Percentiles rank a stretch among this genome's conserved stretches.
Conservation (phyloP, 228 moss, liverwort and hornwort genomes). For the Sphagnum magellanicum region DNA sequence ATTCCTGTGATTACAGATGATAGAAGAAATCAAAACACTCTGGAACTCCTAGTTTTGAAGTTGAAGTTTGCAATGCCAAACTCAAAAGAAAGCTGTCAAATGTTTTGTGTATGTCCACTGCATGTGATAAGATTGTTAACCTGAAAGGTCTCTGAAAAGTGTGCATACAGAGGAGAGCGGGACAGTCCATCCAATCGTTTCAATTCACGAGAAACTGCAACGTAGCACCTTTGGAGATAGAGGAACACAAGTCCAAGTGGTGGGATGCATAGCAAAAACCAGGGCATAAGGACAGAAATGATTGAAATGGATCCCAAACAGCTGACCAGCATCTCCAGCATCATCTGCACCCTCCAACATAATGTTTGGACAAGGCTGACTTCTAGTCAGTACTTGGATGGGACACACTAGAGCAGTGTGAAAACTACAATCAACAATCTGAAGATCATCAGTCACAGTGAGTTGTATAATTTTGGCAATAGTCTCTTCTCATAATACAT, state of each 20-base stretch:
- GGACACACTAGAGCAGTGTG: too few relatives aligned
- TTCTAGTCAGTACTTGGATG: not conserved
- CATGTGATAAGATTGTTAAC: constrained; percentile 6
- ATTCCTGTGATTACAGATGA: too few relatives aligned
- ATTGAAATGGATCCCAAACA: constrained; percentile 64
- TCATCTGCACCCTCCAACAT: constrained; percentile 22
- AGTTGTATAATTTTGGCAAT: too few relatives aligned
- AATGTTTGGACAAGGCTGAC: not conserved
- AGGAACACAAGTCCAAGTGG: constrained; percentile 52
- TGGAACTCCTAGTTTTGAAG: too few relatives aligned
- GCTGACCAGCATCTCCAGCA: constrained; percentile 52
- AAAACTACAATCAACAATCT: too few relatives aligned
- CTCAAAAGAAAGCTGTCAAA: too few relatives aligned
- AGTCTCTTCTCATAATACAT: not conserved
- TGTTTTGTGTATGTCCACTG: not conserved
- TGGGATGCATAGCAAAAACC: constrained; percentile 69
- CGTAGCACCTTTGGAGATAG: constrained; percentile 55
- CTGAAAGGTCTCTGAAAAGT: constrained; percentile 75
- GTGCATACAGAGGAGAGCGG: constrained; percentile 82
- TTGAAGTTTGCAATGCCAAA: too few relatives aligned
- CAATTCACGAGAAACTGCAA: constrained; percentile 70
- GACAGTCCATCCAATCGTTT: constrained; percentile 78
- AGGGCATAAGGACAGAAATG: constrained; percentile 64
- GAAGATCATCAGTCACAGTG: too few relatives aligned
- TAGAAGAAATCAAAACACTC: too few relatives aligned